A percentile compares a stretch with the other conserved stretches of the same genome.
These are phyloP conservation scores for Ophiostoma fasciatum DNA, from an alignment of 2,329 filamentous ascomycete species.

Conservation along the genomic window DNA sequence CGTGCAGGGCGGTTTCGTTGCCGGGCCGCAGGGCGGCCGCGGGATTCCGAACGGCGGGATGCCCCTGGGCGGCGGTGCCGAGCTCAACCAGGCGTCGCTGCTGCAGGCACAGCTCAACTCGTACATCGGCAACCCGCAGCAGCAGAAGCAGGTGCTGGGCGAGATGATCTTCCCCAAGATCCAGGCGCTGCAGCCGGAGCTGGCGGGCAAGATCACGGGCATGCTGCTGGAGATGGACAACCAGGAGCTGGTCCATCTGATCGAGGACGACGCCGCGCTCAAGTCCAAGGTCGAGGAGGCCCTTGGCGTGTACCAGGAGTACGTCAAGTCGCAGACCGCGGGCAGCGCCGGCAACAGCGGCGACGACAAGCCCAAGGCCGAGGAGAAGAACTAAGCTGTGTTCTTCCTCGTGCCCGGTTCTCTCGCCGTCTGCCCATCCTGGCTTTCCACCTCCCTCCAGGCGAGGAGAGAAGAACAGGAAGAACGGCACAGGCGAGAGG, in stretches of 20 bases:
- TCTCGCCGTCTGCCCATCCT: no score
- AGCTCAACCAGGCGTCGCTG: constrained; percentile 26
- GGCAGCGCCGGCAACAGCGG: constrained; percentile 19
- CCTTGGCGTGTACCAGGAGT: constrained; percentile 94
- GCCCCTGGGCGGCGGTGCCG: constrained; percentile 17
- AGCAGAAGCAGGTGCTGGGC: constrained; percentile 98
- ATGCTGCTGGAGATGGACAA: constrained; percentile 99
- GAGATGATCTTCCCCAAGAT: constrained; percentile 99
- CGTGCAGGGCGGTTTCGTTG: constrained; percentile 23
- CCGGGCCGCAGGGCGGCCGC: constrained; percentile 33
- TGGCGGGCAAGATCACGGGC: constrained; percentile 98
- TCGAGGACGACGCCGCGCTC: constrained; percentile 78
- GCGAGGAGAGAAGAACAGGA: no score
- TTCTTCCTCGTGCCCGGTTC: not conserved
- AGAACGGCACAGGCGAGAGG: no score
- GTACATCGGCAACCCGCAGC: constrained; percentile 38
- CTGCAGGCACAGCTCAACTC: constrained; percentile 43
- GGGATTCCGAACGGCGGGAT: constrained; percentile 21
- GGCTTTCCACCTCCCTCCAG: no score
- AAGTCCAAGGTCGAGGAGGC: constrained; percentile 96
- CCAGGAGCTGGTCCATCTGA: constrained; percentile 81
- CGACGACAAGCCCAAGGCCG: constrained; percentile 32
- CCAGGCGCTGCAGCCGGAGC: constrained; percentile 78
- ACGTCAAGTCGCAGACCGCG: constrained; percentile 90
- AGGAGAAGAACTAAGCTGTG: constrained; percentile 21